Evolutionary conservation across 163 green algal species (phyloP), one percentile per base, ranked within the genome.

Genomic region (Scenedesmus sp.): DNA sequence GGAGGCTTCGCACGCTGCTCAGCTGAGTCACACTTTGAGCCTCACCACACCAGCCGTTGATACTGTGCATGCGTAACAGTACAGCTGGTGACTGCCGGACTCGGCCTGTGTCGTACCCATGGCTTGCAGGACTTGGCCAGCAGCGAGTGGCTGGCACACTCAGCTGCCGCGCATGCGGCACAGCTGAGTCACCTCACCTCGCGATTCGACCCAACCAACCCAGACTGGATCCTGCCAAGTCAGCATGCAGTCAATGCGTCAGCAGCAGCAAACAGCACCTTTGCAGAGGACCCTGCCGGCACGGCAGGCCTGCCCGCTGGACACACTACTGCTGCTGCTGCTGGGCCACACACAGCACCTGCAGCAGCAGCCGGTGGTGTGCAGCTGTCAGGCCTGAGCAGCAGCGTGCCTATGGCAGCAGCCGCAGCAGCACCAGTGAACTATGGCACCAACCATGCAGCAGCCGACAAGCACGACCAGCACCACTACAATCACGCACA

Each of bases 121-220:
- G 37, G 1, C 42, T 22, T 73, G 49, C 79, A 83, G 80, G 79
- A 91, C 16, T 33, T 91, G 13, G 81, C 88, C 2, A 42, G 51
- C 46, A 70, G 72, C 53, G 46, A 56, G 12, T 92, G 88, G 88
- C 43, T 92, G 9, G 30, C 61, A 1, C 42, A 81, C 33, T 26
- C 65, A 26, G 88, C 88, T 40, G 37, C 80, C 20, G 56, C 44
- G 0, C 70, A 92, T 42, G 88, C 80, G 13, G 18, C 53, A 18
- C 51, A 87, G n/a, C 51, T 86, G 20, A 68, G 87, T 26, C 78
- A 51, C 78, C 43, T 91, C 0, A 3, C 33, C 22, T 72, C 43
- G 6, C 70, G 68, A 26, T 90, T 90, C 73, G 85, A 90, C 4
- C 51, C 65, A 9, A 35, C 30, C 26, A 90, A 90, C 73, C 68